Evolutionary conservation across 2,329 filamentous ascomycete species (phyloP).

Genomic region (Colletotrichum scovillei): DNA sequence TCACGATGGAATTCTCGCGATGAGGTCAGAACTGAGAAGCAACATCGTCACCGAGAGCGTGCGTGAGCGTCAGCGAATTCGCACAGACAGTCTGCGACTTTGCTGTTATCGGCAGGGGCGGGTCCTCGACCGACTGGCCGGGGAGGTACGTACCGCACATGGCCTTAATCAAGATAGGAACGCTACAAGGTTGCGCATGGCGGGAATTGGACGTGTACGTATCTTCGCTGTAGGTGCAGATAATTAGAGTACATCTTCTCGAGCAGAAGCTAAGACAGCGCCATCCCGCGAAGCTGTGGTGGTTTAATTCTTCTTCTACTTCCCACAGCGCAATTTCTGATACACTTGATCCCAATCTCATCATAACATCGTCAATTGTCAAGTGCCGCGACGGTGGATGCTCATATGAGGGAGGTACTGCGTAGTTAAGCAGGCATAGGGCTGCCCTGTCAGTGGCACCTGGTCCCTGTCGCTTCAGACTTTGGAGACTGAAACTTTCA

Average conservation of each 20-base stretch:
- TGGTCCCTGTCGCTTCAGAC: conserved; percentile 31
- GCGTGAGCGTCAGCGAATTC: background rate
- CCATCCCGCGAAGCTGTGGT: conserved; percentile 9
- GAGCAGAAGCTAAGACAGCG: conserved; percentile 14
- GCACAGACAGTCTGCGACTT: conserved; percentile 12
- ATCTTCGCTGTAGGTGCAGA: background rate
- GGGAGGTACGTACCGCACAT: conserved; percentile 12
- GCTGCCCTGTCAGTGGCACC: conserved; percentile 4
- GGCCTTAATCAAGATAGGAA: background rate
- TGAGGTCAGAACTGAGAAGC: background rate
- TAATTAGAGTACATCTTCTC: background rate
- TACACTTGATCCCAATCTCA: background rate
- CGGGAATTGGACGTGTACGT: background rate
- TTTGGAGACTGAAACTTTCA: conserved; percentile 31
- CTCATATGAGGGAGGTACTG: background rate
- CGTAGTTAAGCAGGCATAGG: conserved; percentile 5
- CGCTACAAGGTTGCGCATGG: background rate
- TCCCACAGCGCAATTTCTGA: conserved; percentile 6
- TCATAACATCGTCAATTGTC: background rate
- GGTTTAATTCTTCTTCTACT: background rate
- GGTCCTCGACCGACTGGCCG: conserved; percentile 3
- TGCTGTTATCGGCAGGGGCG: conserved; percentile 26
- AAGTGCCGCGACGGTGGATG: conserved; percentile 11
- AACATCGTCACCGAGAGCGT: background rate
- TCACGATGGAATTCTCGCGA: background rate